Conservation (phyloP, 2,329 filamentous ascomycete species). For the Fusarium sp. region DNA sequence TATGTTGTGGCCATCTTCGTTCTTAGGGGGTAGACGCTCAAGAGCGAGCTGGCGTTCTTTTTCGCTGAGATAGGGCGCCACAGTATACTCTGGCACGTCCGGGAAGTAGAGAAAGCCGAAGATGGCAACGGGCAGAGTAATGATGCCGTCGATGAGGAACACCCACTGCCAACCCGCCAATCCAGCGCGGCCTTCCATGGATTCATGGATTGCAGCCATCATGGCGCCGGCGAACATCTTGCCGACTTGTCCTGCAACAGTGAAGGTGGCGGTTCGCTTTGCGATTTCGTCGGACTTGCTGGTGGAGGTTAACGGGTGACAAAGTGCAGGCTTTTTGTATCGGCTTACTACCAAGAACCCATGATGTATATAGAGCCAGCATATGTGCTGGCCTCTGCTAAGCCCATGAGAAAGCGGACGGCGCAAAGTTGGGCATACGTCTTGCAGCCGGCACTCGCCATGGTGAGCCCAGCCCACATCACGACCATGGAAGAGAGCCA, state of each 20-base stretch:
- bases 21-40: conserved; percentile 51
- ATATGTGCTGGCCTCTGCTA: conserved; percentile 50
- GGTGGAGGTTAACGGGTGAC: rapidly evolving
- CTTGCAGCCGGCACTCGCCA: conserved; percentile 52
- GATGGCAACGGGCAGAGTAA: conserved; percentile 36
- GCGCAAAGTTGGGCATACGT: conserved; percentile 50
- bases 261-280: conserved; percentile 73
- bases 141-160: conserved; percentile 42
- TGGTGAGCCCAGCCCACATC: conserved; percentile 72
- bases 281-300: conserved; percentile 67
- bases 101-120: conserved; percentile 45
- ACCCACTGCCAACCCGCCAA: conserved; percentile 65
- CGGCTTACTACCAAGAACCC: conserved; percentile 64
- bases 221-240: conserved; percentile 73
- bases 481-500: conserved; percentile 74
- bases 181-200: conserved; percentile 58
- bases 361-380: conserved; percentile 55
- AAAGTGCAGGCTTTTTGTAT: rapidly evolving
- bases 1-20: conserved; percentile 54
- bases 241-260: conserved; percentile 69
- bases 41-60: conserved; percentile 54
- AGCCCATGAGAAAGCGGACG: conserved; percentile 47
- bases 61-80: conserved; percentile 54
- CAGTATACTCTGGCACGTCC: conserved; percentile 53
- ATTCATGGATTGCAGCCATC: conserved; percentile 61